Base-by-base conservation (phyloP, 1,284 basidiomycete species). In the Papiliotrema laurentii region DNA sequence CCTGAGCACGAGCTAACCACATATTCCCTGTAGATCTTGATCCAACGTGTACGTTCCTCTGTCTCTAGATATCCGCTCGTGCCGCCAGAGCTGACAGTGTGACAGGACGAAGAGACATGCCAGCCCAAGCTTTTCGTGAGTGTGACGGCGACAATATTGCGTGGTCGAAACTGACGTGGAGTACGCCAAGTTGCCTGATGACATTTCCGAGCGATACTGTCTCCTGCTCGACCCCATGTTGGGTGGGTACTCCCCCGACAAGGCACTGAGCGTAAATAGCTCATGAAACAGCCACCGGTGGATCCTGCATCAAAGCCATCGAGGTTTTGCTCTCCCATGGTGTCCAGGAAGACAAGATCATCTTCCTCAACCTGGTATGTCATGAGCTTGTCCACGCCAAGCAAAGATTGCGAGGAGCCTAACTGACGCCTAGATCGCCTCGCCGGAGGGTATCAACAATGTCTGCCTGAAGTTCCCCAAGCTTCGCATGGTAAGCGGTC, bases 211-310 rank as follows among this genome's bases (percentile, higher is more conserved):
- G 34, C 84, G 94, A 47, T 98, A 94, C 73, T 90, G 94, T 42
- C 82, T 98, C 30, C 81, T 98, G 14, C 82, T 98, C 14, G 94
- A 98, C 71, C 94, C 94, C 1, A 98, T 98, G 94, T 83, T 98
- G 35, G 90, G 90, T 90, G 65, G 47, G 82, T 62, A 24, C 31
- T 41, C 37, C 27, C n/a, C n/a, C n/a, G n/a, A n/a, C n/a, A n/a
- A n/a, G n/a, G n/a, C n/a, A n/a, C n/a, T n/a, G n/a, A n/a, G n/a
- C n/a, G n/a, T n/a, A n/a, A 5, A 18, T 19, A 19, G 18, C n/a
- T 36, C 28, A 4, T 5, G 40, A 26, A 10, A 11, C 58, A 92
- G 92, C 94, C 0, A 98, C 94, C 0, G 94, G 94, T 28, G 94
- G 96, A 37, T 97, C 92, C 16, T 96, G 93, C 2, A 92, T 96